Evolutionary conservation across 106 monocot genomes (phyloP).

Genomic region (Phalaenopsis aphrodite): DNA sequence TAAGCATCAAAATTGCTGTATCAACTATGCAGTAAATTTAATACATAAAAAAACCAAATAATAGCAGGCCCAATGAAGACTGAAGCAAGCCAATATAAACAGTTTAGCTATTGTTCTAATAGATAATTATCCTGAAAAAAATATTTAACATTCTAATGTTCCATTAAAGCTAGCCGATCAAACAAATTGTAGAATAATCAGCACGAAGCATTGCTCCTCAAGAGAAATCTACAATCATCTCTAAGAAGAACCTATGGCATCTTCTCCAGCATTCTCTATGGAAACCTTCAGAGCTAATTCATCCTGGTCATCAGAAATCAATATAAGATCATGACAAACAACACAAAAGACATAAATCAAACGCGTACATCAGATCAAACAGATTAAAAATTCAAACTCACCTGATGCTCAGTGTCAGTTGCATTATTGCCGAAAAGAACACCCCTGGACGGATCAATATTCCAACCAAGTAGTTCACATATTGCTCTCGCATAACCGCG

Average conservation of each 20-base stretch:
- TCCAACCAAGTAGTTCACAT: slow-evolving; percentile 55
- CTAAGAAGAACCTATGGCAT: background rate
- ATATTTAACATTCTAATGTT: background rate
- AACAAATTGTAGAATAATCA: background rate
- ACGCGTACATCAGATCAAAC: background rate
- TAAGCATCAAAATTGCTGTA: background rate
- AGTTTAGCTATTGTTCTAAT: background rate
- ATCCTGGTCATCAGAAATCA: background rate
- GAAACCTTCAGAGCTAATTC: background rate
- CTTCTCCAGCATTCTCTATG: background rate
- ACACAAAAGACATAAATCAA: background rate
- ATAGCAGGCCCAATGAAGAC: background rate
- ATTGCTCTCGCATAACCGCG: slow-evolving; percentile 42
- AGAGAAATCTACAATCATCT: background rate
- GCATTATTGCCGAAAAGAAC: slow-evolving; percentile 26
- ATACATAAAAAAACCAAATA: background rate
- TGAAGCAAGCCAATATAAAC: background rate
- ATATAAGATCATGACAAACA: background rate
- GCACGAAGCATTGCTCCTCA: background rate
- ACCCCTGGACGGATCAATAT: slow-evolving; percentile 17
- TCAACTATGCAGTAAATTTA: background rate
- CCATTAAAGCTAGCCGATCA: background rate
- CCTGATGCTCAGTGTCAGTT: background rate
- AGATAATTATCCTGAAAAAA: background rate
- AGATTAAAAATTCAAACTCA: background rate